Evolutionary conservation across 2,329 filamentous ascomycete species (phyloP).

Genomic region (Xylaria sp.): DNA sequence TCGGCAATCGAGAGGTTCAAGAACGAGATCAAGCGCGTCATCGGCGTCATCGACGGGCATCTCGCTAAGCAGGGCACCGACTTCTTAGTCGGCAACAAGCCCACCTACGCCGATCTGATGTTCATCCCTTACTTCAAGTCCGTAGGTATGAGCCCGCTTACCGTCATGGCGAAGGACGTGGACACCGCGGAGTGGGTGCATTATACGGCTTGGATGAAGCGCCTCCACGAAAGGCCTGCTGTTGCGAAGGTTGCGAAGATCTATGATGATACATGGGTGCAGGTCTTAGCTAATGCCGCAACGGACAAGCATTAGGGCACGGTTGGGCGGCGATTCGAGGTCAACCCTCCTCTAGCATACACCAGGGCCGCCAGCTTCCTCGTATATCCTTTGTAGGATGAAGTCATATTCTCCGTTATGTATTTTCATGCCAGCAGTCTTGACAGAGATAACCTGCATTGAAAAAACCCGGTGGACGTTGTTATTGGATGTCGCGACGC

Average conservation of each 20-base stretch:
- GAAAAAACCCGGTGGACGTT: not conserved
- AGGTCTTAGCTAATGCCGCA: not conserved
- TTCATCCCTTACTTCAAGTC: constrained; percentile 35
- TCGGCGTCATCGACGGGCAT: constrained; percentile 25
- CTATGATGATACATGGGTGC: constrained; percentile 15
- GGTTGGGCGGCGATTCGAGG: not conserved
- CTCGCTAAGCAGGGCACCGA: constrained; percentile 24
- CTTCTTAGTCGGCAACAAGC: constrained; percentile 38
- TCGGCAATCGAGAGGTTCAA: constrained; percentile 31
- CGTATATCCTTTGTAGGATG: not conserved
- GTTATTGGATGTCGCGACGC: no score
- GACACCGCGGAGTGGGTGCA: constrained; percentile 24
- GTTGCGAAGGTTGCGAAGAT: constrained; percentile 25
- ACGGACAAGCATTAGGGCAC: constrained; percentile 3
- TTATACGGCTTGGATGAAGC: constrained; percentile 26
- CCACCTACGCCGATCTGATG: constrained; percentile 38
- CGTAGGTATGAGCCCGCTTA: constrained; percentile 1
- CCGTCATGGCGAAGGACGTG: constrained; percentile 22
- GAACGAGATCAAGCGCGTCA: constrained; percentile 30
- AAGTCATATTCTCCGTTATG: not conserved
- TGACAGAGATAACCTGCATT: not conserved
- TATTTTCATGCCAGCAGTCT: not conserved
- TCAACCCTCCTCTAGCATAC: no score
- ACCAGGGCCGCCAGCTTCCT: not conserved
- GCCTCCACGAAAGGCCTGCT: constrained; percentile 20